Conservation (phyloP, 2,329 filamentous ascomycete genomes). For the Aureobasidium sp. region DNA sequence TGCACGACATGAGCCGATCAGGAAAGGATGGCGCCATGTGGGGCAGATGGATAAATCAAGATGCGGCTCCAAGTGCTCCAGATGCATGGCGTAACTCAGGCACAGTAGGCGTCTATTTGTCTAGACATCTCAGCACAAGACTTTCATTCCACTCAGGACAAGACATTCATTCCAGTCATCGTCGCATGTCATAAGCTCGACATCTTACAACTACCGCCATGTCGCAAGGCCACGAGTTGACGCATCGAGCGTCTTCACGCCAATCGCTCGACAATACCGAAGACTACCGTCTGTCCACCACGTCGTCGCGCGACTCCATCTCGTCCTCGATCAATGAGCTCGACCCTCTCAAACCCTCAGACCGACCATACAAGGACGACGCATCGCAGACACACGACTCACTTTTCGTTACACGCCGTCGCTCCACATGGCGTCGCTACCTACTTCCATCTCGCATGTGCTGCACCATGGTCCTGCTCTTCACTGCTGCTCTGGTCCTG, state of each 20-base stretch:
- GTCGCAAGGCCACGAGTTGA: slow-evolving; percentile 5
- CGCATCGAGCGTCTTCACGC: not conserved
- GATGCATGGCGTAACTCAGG: not conserved
- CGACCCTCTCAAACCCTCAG: slow-evolving; percentile 36
- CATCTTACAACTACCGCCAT: not conserved
- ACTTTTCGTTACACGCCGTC: slow-evolving; percentile 17
- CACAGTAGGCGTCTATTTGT: not conserved
- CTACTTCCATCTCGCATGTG: slow-evolving; percentile 33
- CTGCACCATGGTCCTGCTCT: slow-evolving; percentile 34
- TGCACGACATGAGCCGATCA: not conserved
- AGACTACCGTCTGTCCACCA: slow-evolving; percentile 21
- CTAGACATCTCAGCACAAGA: not conserved
- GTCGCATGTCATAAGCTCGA: not conserved
- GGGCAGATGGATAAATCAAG: not conserved
- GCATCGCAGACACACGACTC: slow-evolving; percentile 23
- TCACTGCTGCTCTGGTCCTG: slow-evolving; percentile 32
- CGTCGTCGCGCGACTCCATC: slow-evolving; percentile 27
- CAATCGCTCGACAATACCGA: not conserved
- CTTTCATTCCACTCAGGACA: not conserved
- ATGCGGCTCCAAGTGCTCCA: not conserved
- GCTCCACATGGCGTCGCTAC: slow-evolving; percentile 19
- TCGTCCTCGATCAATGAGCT: slow-evolving; percentile 35
- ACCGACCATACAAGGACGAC: slow-evolving; percentile 32
- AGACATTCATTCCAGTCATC: not conserved
- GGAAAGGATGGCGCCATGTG: not conserved